Evolutionary conservation across 495 filamentous ascomycete genomes (phyloP), one percentile per base, ranked within the genome.

Genomic region (Parachaetomium inaequale): DNA sequence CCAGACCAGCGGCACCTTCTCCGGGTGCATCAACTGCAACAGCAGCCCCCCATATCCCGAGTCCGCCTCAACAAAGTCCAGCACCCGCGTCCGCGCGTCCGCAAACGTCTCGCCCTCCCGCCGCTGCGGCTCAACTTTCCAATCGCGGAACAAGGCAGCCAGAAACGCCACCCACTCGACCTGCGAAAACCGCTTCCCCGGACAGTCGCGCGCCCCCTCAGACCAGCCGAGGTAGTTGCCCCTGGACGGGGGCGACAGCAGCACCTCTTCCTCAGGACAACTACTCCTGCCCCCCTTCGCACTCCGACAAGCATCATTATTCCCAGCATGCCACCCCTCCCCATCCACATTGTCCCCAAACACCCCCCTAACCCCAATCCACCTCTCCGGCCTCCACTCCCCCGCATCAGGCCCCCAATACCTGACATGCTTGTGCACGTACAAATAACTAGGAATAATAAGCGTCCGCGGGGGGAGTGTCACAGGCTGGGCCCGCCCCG

Each of bases 101-200:
- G 63, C 66, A 17, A 55, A 31, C 15, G 29, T 74, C 71, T 81
- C 78, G 8, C 71, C 73, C 3, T 11, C 11, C 8, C 45, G 25
- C 15, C 23, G 47, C 3, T 70, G 66, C 0, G 75, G 72, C 0
- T 66, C 62, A 7, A 76, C 76, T 7, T 64, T 55, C 64, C 72
- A 71, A 29, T 74, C 59, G 2, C 70, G 64, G 60, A 85, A 79
- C 7, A 84, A 49, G 1, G 63, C 62, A 2, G 75, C 76, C 58
- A 84, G 69, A 0, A 71, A 70, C 0, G 80, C 81, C 2, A 84
- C 82, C 60, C 82, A 81, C 63, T 85, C 82, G 0, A 84, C 82
- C 63, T 82, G 75, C 0, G 77, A 70, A 61, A 84, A 81, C 56
- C 80, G 84, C 64, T 72, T 74, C 0, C 82, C 83, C 2, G 81